These are phyloP conservation scores for Sungouiozyma intestinalis DNA, from an alignment of 805 yeast genomes.

Conservation along the genomic window DNA sequence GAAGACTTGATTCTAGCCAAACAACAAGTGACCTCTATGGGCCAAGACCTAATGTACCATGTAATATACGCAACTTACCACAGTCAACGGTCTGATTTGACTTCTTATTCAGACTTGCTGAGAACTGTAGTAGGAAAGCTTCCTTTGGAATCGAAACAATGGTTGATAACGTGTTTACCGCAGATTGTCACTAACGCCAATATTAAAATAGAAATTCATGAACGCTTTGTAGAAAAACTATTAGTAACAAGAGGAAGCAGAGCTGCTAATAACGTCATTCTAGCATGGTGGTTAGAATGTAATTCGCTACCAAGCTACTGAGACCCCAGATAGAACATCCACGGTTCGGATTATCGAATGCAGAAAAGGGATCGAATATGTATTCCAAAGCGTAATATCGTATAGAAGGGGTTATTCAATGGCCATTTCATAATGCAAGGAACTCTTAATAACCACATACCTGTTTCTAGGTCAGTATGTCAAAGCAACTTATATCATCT, in stretches of 20 bases:
- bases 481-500: neutral
- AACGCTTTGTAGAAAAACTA: slow-evolving; percentile 43
- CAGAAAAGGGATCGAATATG: no score
- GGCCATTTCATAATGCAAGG: no score
- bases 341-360: no score
- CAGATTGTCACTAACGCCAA: slow-evolving; percentile 9
- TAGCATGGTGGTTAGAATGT: slow-evolving; percentile 53
- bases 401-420: neutral
- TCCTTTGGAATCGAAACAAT: slow-evolving; percentile 37
- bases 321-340: no score
- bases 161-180: slow-evolving; percentile 33
- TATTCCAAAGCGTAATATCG: no score
- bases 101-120: slow-evolving; percentile 43
- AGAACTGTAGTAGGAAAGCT: slow-evolving; percentile 40
- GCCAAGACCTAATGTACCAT: slow-evolving; percentile 23
- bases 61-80: slow-evolving; percentile 38
- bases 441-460: neutral
- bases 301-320: slow-evolving; percentile 35
- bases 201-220: slow-evolving; percentile 27
- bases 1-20: slow-evolving; percentile 31
- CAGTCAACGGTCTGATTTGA: slow-evolving; percentile 49
- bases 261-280: slow-evolving; percentile 45
- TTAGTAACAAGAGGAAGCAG: slow-evolving; percentile 57
- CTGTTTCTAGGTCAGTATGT: neutral
- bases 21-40: slow-evolving; percentile 18